These are phyloP conservation scores for Furcasterigmium sp. DNA, from an alignment of 2,329 filamentous ascomycete species.

Conservation along the genomic window DNA sequence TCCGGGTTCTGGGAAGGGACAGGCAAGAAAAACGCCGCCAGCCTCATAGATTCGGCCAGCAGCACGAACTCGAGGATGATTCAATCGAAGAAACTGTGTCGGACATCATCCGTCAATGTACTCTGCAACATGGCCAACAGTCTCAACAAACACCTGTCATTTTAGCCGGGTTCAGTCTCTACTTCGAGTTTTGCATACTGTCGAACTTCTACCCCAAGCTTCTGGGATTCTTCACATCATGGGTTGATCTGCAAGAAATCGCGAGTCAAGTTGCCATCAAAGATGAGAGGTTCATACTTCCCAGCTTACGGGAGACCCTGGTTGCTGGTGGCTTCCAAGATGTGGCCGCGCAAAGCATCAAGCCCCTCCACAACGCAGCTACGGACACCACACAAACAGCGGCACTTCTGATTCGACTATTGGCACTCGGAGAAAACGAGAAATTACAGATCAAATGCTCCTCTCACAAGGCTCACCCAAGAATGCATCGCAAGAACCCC, in stretches of 20 bases:
- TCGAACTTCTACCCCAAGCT: not conserved
- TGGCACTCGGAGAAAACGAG: not conserved
- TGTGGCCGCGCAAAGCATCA: not conserved
- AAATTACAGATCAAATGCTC: not conserved
- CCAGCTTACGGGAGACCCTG: not conserved
- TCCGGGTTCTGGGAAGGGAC: not conserved
- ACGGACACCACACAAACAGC: conserved; percentile 1
- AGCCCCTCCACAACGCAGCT: not conserved
- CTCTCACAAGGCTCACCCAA: not conserved
- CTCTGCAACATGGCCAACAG: not conserved
- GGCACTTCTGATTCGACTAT: not conserved
- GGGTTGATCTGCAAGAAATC: conserved; percentile 1
- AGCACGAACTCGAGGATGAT: not conserved
- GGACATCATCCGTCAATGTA: not conserved
- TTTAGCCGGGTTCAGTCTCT: not conserved
- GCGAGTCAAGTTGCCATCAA: not conserved
- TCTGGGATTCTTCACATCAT: not conserved
- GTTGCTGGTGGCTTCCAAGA: not conserved
- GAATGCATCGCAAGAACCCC: not conserved
- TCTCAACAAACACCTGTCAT: not conserved
- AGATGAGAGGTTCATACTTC: not conserved
- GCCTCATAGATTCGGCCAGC: not conserved
- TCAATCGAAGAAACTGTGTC: not conserved
- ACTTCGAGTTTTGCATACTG: not conserved
- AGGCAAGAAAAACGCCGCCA: not conserved